Evolutionary conservation across 495 filamentous ascomycete genomes (phyloP).

Genomic region (Haplographium delicatum): DNA sequence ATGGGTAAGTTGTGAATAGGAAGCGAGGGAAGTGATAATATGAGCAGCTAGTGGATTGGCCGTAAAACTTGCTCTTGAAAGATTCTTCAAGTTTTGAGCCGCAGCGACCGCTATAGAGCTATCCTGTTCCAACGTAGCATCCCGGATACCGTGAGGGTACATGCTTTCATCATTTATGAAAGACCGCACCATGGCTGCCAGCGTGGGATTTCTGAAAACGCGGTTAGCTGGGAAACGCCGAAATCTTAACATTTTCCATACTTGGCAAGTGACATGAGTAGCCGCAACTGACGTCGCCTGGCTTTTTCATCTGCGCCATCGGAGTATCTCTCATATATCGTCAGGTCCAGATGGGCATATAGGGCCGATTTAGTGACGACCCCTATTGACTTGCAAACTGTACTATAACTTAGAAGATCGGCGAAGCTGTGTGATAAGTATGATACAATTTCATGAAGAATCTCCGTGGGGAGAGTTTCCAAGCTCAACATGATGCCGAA

Average conservation of each 20-base stretch:
- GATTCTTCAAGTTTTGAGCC: slow-evolving; percentile 12
- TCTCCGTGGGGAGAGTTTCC: slow-evolving; percentile 2
- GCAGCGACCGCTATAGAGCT: not conserved
- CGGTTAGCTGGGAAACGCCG: not conserved
- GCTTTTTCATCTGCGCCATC: not conserved
- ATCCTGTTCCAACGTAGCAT: not conserved
- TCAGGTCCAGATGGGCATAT: slow-evolving; percentile 10
- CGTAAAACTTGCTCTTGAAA: slow-evolving; percentile 4
- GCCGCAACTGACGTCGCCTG: not conserved
- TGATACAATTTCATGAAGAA: slow-evolving; percentile 13
- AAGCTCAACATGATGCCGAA: not conserved
- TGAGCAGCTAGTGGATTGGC: slow-evolving; percentile 1
- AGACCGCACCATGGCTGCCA: slow-evolving; percentile 9
- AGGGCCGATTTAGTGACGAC: not conserved
- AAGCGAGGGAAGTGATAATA: slow-evolving; percentile 5
- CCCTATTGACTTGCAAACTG: slow-evolving; percentile 2
- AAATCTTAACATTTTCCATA: not conserved
- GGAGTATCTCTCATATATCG: not conserved
- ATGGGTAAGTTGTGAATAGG: slow-evolving; percentile 9
- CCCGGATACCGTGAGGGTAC: not conserved
- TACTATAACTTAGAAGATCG: slow-evolving; percentile 9
- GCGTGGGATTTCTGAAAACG: slow-evolving; percentile 2
- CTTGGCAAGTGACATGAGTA: slow-evolving; percentile 6
- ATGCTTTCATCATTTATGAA: slow-evolving; percentile 4
- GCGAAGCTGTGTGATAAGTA: not conserved